These are phyloP conservation scores for Martensiomyces pterosporus DNA, from an alignment of 192 early-diverging fungal species.

Conservation along the genomic window DNA sequence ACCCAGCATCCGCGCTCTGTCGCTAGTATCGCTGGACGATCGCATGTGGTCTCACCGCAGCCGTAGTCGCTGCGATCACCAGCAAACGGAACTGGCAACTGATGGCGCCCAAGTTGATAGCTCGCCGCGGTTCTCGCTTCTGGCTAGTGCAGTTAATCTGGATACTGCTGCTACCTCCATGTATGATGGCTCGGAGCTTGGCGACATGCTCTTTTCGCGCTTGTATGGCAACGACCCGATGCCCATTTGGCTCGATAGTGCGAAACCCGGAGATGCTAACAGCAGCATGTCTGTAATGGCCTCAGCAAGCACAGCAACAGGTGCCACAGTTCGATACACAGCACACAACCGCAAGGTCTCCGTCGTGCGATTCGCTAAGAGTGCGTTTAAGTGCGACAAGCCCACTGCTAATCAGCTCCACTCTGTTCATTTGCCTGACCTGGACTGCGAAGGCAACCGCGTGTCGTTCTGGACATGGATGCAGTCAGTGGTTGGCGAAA, in stretches of 20 bases:
- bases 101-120: too few species aligned
- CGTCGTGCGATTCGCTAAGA: slow-evolving; percentile 1
- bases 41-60: too few species aligned
- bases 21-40: slow-evolving; percentile 11
- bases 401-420: background rate
- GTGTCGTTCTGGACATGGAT: slow-evolving; percentile 66
- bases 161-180: too few species aligned
- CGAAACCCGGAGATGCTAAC: slow-evolving; percentile 18
- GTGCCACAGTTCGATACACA: slow-evolving; percentile 34
- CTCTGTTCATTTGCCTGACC: background rate
- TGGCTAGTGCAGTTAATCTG: slow-evolving; percentile 21
- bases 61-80: too few species aligned
- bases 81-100: too few species aligned
- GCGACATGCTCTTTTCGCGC: slow-evolving; percentile 9
- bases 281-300: slow-evolving; percentile 30
- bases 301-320: slow-evolving; percentile 8
- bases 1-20: slow-evolving; percentile 5
- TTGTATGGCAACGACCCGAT: slow-evolving; percentile 24
- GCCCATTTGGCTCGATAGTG: slow-evolving; percentile 68
- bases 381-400: too few species aligned
- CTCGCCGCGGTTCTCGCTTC: slow-evolving; percentile 6
- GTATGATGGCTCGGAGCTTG: background rate
- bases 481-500: slow-evolving; percentile 39
- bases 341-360: slow-evolving; percentile 1
- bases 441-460: background rate